Evolutionary conservation across 1,139 yeast species (phyloP).

Genomic region (Casaregolazyma suthepensis): DNA sequence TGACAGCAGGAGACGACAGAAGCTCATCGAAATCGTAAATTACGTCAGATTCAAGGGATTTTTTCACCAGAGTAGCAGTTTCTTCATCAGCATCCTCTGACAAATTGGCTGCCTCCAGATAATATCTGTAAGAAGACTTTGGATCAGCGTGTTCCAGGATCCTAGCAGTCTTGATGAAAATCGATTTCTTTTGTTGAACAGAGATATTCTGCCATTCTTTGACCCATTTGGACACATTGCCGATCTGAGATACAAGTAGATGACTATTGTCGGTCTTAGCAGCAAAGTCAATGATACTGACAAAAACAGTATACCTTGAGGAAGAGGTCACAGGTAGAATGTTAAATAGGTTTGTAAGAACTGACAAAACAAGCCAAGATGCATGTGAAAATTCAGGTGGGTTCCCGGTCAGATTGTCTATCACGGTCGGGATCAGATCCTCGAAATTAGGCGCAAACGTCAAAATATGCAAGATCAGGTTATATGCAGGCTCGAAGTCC

Average conservation of each 20-base stretch:
- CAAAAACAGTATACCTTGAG: conserved; percentile 31
- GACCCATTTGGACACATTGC: conserved; percentile 36
- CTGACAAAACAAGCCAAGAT: conserved; percentile 31
- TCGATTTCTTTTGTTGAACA: conserved; percentile 24
- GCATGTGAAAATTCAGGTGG: conserved; percentile 27
- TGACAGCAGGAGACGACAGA: conserved; percentile 30
- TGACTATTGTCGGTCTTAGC: conserved; percentile 29
- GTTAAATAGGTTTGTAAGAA: conserved; percentile 38
- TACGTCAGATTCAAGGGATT: conserved; percentile 25
- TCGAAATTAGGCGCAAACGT: conserved; percentile 32
- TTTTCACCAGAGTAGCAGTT: conserved; percentile 25
- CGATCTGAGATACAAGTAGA: conserved; percentile 35
- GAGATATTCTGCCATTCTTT: conserved; percentile 31
- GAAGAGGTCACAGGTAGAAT: conserved; percentile 31
- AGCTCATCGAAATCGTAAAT: conserved; percentile 33
- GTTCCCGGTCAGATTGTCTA: conserved; percentile 28
- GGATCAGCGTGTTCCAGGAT: conserved; percentile 23
- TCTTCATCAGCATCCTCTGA: conserved; percentile 18
- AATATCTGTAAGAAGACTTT: conserved; percentile 26
- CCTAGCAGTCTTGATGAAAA: conserved; percentile 28
- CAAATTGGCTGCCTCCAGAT: conserved; percentile 28
- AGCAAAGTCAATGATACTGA: conserved; percentile 32
- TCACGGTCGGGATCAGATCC: conserved; percentile 29
- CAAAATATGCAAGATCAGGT: conserved; percentile 35
- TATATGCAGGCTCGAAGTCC: conserved; percentile 39